phyloP scores from a whole-genome alignment of 2,329 filamentous ascomycete species.

The Thielaviopsis euricoi region DNA sequence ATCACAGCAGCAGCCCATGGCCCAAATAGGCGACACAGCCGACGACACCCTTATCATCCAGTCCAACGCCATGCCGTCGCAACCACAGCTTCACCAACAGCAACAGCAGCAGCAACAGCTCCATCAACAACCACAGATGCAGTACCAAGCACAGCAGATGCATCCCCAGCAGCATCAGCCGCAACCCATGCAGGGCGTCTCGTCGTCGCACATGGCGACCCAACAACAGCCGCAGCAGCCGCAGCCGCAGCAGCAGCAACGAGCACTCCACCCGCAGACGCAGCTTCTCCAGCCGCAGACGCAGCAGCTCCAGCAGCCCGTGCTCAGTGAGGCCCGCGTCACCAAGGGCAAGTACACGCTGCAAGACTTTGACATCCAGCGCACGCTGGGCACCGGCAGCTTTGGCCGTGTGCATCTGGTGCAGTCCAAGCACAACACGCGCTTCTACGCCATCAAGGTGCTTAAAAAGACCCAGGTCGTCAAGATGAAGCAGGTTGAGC shows the following conservation, averaged over 20 bases:
- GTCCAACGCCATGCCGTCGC: slow-evolving; percentile 15
- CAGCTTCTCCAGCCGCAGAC: slow-evolving; percentile 16
- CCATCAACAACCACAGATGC: slow-evolving; percentile 4
- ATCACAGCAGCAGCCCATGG: slow-evolving; percentile 31
- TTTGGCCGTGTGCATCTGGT: slow-evolving; percentile 94
- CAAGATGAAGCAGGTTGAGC: slow-evolving; percentile 99
- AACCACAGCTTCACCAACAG: slow-evolving; percentile 16
- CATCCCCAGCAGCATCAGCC: not conserved
- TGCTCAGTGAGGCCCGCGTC: slow-evolving; percentile 34
- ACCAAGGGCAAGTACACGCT: slow-evolving; percentile 98
- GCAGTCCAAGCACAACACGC: slow-evolving; percentile 93
- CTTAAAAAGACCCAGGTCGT: slow-evolving; percentile 97
- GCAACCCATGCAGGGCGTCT: not conserved
- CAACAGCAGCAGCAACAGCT: slow-evolving; percentile 46
- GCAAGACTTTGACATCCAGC: slow-evolving; percentile 72
- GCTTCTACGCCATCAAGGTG: slow-evolving; percentile 97
- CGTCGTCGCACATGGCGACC: slow-evolving; percentile 11
- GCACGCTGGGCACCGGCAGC: slow-evolving; percentile 88
- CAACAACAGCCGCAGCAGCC: slow-evolving; percentile 15
- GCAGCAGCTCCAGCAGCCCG: slow-evolving; percentile 16
- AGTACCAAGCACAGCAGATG: not conserved
- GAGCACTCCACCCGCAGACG: not conserved
- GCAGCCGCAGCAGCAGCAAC: slow-evolving; percentile 16
- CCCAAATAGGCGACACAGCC: slow-evolving; percentile 12
- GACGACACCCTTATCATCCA: slow-evolving; percentile 14